Evolutionary conservation across 768 basidiomycete species (phyloP).

Genomic region (Russula abietina): DNA sequence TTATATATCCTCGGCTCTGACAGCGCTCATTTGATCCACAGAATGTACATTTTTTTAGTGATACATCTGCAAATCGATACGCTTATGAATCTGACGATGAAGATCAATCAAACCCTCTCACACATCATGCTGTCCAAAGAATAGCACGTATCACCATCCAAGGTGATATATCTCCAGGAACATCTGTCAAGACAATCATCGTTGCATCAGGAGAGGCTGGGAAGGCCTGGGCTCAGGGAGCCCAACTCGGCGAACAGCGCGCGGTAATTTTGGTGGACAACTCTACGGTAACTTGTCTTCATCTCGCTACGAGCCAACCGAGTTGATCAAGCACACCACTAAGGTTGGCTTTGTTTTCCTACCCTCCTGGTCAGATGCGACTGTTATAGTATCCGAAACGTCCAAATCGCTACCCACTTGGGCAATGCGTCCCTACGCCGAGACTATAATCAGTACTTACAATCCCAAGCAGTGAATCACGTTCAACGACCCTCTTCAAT

Average conservation of each 20-base stretch:
- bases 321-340: not conserved
- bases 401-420: conserved; percentile 24
- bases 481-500: not conserved
- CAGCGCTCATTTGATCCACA: not conserved
- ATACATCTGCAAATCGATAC: conserved; percentile 28
- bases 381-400: conserved; percentile 25
- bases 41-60: conserved; percentile 25
- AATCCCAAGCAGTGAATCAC: conserved; percentile 24
- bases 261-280: conserved; percentile 20
- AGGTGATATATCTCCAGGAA: not conserved
- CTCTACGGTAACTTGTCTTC: conserved; percentile 10
- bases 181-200: conserved; percentile 8
- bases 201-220: conserved; percentile 26
- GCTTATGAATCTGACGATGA: conserved; percentile 29
- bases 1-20: not conserved
- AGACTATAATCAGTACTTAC: conserved; percentile 21
- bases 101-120: conserved; percentile 28
- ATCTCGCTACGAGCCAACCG: not conserved
- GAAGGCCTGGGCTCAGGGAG: conserved; percentile 25
- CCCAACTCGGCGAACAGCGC: conserved; percentile 23
- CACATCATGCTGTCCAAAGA: not conserved
- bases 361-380: conserved; percentile 25
- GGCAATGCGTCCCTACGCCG: conserved; percentile 28
- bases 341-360: conserved; percentile 25
- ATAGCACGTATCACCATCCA: not conserved